Base-by-base conservation (phyloP, 257 asterid genomes). In the Scutellaria galericulata region DNA sequence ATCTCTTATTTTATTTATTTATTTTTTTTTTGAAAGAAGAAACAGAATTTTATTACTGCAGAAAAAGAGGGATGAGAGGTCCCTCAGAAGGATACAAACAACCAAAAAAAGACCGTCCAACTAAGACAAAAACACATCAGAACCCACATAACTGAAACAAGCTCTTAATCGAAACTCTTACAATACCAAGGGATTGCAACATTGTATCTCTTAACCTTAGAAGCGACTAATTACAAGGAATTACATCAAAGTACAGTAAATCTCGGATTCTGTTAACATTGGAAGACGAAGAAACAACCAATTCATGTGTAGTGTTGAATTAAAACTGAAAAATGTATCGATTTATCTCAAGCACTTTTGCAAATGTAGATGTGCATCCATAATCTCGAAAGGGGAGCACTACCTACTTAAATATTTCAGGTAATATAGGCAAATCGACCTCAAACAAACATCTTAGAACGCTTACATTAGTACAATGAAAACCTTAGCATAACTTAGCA, bases 341-440 rank as follows among this genome's bases (percentile, higher is more conserved):
- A 62, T 7, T 15, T 2, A 35, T 59, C 12, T 45, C 42, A 44
- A n/a, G 11, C 39, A 57, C 39, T 57, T 47, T 9, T 18, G 5
- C 40, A 45, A 12, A 45, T 2, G 47, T 46, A 42, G 56, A 55
- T 13, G 18, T 37, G 5, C 39, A 45, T 8, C 59, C 53, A 35
- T 10, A 71, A 50, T 27, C 75, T 45, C 27, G 9, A 60, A 31
- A 35, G 42, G 20, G 14, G 41, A n/a, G 68, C 42, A 15, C 68
- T n/a, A 58, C 68, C 11, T 12, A 41, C 27, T 18, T 24, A 13
- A 51, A 14, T 9, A 13, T n/a, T 2, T 46, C 31, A 5, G 41
- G 63, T 37, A 27, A 5, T 24, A 12, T 7, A 47, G 22, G 4
- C 70, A 5, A 47, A 51, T 18, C 52, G 39, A 48, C 18, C 27